These are phyloP conservation scores for Effrenium voratum DNA, from an alignment of 73 alveolate species.

Conservation along the genomic window DNA sequence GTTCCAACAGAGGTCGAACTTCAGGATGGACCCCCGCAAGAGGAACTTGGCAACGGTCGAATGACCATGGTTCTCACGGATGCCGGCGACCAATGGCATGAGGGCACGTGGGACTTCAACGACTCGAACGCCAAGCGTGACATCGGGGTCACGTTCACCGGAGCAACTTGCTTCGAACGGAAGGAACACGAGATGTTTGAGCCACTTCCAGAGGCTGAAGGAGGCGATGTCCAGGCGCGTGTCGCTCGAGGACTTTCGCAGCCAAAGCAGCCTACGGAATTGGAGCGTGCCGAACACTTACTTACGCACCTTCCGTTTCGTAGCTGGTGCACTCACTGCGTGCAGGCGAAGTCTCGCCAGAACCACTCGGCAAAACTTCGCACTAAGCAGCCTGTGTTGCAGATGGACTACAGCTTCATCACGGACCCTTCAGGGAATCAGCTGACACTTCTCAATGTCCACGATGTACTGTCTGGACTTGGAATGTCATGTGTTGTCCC, in stretches of 20 bases:
- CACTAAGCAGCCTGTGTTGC: constrained; percentile 49
- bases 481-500: not conserved
- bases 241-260: constrained; percentile 15
- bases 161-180: not conserved
- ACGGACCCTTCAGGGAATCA: not conserved
- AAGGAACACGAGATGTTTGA: not conserved
- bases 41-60: too few relatives aligned
- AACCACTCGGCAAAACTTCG: constrained; percentile 24
- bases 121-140: not conserved
- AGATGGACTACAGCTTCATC: constrained; percentile 15
- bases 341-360: constrained; percentile 8
- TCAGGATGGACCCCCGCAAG: too few relatives aligned
- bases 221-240: too few relatives aligned
- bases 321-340: constrained; percentile 27
- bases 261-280: not conserved
- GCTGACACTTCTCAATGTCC: constrained; percentile 19
- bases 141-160: not conserved
- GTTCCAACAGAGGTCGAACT: too few relatives aligned
- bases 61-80: too few relatives aligned
- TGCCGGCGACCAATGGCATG: not conserved
- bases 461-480: constrained; percentile 18
- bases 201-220: not conserved
- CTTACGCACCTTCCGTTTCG: constrained; percentile 11
- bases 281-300: not conserved
- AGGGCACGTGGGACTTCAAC: not conserved